Base-by-base conservation (phyloP, 352 stramenopile species). In the Phytophthora chlamydospora region DNA sequence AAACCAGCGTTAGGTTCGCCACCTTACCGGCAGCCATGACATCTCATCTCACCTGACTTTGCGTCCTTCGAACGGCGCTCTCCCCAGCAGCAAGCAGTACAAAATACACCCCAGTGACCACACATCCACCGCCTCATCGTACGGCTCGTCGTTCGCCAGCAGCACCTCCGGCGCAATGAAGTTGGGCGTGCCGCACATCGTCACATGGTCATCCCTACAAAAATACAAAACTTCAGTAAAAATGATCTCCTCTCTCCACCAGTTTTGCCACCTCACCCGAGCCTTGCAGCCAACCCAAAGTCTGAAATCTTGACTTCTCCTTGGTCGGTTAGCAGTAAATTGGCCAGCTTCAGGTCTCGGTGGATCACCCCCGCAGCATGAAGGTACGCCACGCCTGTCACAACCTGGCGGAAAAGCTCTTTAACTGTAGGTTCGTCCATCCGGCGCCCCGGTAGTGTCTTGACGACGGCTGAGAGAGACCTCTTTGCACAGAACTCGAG, bases 101-200 rank as follows among this genome's bases (percentile, higher is more conserved):
- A 92, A 62, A 62, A 95, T 90, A 64, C 85, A 95, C 4, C 85
- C 85, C 19, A 95, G 58, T 1, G 85, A 95, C 83, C 85, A 95
- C 16, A 95, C 71, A 68, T 93, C 86, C 11, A 86, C 86, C 4
- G 78, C 73, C 31, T 86, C 61, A 47, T 76, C 72, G 65, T 93
- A 92, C 9, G 78, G 56, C n/a, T 52, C 60, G 24, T 66, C 62
- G 21, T 69, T 57, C 6, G 67, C 62, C 27, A 49, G 46, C n/a
- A 95, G 58, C 6, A 95, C 68, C 58, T 95, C 83, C 1, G 83
- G 83, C 1, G 84, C 86, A 51, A 95, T 90, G 50, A 91, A 95
- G 49, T 95, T 95, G 3, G 86, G 86, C 42, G 86, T 95, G 2
- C 83, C 86, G 46, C 83, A 95, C 47, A 93, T 85, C 2, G 86